These are phyloP conservation scores for Sugiyamaella sp. DNA, from an alignment of 1,139 yeast genomes.

Conservation along the genomic window DNA sequence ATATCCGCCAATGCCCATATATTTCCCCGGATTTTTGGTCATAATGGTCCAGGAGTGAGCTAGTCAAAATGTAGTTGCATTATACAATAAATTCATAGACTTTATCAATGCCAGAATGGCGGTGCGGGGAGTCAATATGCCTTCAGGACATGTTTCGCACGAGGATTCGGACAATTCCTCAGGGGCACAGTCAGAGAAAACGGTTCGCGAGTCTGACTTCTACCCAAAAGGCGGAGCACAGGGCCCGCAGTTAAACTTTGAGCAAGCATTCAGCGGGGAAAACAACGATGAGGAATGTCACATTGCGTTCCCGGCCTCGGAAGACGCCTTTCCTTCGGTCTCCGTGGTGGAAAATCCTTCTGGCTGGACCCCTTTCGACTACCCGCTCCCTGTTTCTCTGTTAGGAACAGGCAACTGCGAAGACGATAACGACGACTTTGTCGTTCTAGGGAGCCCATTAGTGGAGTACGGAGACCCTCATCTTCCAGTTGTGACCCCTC, in stretches of 20 bases:
- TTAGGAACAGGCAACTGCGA: slow-evolving; percentile 14
- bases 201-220: slow-evolving; percentile 1
- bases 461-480: slow-evolving; percentile 28
- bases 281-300: neutral
- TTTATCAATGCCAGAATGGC: neutral
- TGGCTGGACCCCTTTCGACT: slow-evolving; percentile 24
- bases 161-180: slow-evolving; percentile 1
- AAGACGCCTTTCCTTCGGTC: slow-evolving; percentile 7
- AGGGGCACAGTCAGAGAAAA: neutral
- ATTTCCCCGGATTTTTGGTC: neutral
- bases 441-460: slow-evolving; percentile 18
- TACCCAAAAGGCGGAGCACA: neutral
- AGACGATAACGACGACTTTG: slow-evolving; percentile 17
- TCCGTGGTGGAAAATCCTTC: slow-evolving; percentile 22
- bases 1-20: neutral
- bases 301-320: neutral
- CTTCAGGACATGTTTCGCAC: neutral
- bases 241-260: neutral
- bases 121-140: neutral
- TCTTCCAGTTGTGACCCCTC: slow-evolving; percentile 23
- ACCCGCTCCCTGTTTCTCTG: slow-evolving; percentile 23
- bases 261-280: neutral
- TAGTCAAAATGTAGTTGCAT: too few relatives aligned
- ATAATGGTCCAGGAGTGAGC: neutral
- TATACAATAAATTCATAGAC: too few relatives aligned